phyloP scores from a whole-genome alignment of 306 rosid genomes.

The Mimosa bimucronata region DNA sequence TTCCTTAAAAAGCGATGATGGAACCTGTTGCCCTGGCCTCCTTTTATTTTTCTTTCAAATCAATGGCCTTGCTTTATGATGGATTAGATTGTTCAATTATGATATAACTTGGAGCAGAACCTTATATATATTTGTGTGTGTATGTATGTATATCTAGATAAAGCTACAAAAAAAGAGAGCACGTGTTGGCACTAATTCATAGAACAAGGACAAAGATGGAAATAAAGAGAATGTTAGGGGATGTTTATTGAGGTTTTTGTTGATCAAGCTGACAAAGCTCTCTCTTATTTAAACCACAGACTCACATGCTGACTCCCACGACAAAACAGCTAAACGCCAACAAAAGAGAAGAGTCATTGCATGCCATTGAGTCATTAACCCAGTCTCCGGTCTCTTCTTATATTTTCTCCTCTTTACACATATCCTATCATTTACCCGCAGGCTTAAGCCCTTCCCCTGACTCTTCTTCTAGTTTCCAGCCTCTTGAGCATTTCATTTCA shows the following conservation, averaged over 20 bases:
- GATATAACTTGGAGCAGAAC: conserved; percentile 22
- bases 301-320: conserved; percentile 37
- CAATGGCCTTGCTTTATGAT: background rate
- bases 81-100: conserved; percentile 32
- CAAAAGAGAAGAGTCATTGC: conserved; percentile 12
- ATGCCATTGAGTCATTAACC: background rate
- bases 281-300: conserved; percentile 31
- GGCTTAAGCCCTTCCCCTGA: background rate
- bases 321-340: conserved; percentile 1
- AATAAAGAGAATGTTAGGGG: conserved; percentile 9
- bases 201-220: conserved; percentile 9
- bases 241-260: background rate
- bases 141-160: conserved; percentile 4
- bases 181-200: conserved; percentile 35
- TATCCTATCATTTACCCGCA: conserved; percentile 8
- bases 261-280: background rate
- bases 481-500: background rate
- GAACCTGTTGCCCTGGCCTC: conserved; percentile 19
- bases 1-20: conserved; percentile 23
- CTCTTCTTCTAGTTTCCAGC: background rate
- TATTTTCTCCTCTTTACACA: background rate
- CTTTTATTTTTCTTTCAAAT: background rate
- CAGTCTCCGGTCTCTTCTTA: background rate
- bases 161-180: conserved; percentile 18
- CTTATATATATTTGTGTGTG: background rate